Conservation (phyloP, 352 stramenopile genomes). For the Phytopythium montanum region DNA sequence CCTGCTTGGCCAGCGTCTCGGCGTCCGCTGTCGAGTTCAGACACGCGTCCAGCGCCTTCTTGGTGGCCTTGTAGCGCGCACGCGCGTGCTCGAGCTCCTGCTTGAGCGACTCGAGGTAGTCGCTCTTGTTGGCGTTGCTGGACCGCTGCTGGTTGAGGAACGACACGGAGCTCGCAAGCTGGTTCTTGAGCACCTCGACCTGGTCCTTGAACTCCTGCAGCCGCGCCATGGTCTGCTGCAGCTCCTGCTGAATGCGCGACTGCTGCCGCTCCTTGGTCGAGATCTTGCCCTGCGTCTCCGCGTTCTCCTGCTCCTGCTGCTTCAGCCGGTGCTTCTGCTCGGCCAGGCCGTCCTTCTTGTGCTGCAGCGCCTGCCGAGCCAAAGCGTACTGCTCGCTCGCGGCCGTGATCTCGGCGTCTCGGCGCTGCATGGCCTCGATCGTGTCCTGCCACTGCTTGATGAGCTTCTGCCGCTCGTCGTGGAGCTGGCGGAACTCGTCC, state of each 20-base stretch:
- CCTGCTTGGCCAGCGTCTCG: conserved; percentile 82
- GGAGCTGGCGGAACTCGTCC: conserved; percentile 91
- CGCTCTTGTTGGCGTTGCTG: conserved; percentile 67
- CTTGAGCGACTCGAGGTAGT: conserved; percentile 79
- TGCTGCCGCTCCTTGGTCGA: conserved; percentile 66
- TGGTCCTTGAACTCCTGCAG: conserved; percentile 88
- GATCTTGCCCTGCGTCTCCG: conserved; percentile 70
- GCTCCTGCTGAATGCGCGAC: conserved; percentile 65
- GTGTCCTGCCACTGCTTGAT: conserved; percentile 95
- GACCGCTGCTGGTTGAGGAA: conserved; percentile 78
- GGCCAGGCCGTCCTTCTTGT: conserved; percentile 65
- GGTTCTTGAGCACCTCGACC: conserved; percentile 91
- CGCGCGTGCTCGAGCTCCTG: conserved; percentile 60
- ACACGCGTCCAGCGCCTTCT: conserved; percentile 72
- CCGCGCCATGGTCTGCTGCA: conserved; percentile 46
- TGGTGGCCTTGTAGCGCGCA: conserved; percentile 77
- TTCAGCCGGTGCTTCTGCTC: conserved; percentile 81
- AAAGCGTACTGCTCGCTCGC: conserved; percentile 88
- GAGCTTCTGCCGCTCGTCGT: conserved; percentile 92
- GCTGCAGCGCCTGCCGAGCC: conserved; percentile 42
- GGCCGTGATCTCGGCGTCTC: conserved; percentile 92
- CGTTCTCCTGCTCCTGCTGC: conserved; percentile 85
- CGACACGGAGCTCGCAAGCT: conserved; percentile 84
- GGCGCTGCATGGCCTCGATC: conserved; percentile 90
- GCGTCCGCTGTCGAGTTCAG: conserved; percentile 71